A percentile compares a stretch with the other conserved stretches of the same genome.
phyloP scores from a whole-genome alignment of 2,329 filamentous ascomycete genomes.

The Penicillium sp. region DNA sequence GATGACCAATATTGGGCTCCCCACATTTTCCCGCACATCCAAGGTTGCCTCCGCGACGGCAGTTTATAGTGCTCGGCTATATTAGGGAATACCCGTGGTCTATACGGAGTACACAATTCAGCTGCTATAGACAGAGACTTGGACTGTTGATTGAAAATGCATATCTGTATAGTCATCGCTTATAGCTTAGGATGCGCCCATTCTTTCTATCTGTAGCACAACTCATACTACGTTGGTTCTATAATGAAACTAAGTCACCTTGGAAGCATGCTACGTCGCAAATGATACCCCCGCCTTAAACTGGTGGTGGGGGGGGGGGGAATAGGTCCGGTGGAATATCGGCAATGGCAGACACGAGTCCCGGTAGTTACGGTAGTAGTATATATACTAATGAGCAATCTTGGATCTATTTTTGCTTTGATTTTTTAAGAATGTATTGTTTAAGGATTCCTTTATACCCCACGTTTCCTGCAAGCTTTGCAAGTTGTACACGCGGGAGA shows the following conservation, averaged over 20 bases:
- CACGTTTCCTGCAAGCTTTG: neutral
- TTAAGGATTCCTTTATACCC: neutral
- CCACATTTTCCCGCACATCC: neutral
- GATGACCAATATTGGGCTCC: neutral
- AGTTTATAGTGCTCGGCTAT: neutral
- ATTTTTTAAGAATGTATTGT: too few relatives aligned
- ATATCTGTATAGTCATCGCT: neutral
- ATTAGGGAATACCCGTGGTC: neutral
- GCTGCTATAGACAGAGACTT: neutral
- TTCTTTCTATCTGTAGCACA: neutral
- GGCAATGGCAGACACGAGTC: neutral
- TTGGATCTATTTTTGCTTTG: too few relatives aligned
- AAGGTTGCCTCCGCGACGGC: neutral
- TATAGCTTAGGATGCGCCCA: neutral
- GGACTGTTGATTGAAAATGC: neutral
- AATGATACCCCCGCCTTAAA: neutral
- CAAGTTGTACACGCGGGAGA: neutral
- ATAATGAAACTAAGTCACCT: neutral
- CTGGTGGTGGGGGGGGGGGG: neutral
- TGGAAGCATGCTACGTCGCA: neutral
- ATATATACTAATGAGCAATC: too few relatives aligned
- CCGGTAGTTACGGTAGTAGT: neutral
- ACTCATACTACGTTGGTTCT: neutral
- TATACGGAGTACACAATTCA: neutral
- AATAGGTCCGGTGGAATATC: neutral